Evolutionary conservation across 805 yeast genomes (phyloP).

Genomic region (Saccharomyces paradoxus): DNA sequence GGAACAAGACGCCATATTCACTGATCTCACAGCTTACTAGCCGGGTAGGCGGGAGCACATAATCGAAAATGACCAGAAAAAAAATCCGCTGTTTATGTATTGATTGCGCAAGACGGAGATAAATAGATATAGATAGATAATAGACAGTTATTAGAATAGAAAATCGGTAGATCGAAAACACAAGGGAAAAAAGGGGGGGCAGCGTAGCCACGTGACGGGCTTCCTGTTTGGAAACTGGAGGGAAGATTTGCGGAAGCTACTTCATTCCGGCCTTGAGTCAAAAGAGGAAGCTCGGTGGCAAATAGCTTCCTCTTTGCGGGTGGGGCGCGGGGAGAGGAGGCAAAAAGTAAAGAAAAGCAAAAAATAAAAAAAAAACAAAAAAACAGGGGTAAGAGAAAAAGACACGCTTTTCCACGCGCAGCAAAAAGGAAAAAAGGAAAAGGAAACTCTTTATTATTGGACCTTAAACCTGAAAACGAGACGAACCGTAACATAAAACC

Average conservation of each 20-base stretch:
- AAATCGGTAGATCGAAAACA: background rate
- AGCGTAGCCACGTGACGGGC: background rate
- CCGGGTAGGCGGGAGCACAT: background rate
- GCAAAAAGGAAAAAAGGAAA: slow-evolving; percentile 1
- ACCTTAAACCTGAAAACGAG: background rate
- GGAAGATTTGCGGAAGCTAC: background rate
- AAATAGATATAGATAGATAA: background rate
- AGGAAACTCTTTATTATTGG: background rate
- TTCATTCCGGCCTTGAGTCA: background rate
- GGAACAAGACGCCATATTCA: slow-evolving; percentile 27
- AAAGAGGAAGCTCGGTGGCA: background rate
- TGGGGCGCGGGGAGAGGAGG: background rate
- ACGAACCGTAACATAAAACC: background rate
- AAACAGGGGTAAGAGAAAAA: background rate
- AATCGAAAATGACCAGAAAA: no score
- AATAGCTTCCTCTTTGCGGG: background rate
- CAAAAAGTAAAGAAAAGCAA: background rate
- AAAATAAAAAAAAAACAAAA: background rate
- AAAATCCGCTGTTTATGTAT: background rate
- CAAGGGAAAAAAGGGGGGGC: background rate
- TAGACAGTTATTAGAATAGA: background rate
- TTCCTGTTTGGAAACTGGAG: slow-evolving; percentile 2
- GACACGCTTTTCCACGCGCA: background rate
- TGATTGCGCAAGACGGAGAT: background rate
- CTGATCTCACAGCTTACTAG: slow-evolving; percentile 16